Conservation (phyloP, 2,329 filamentous ascomycete species). For the Penicillium sp. region DNA sequence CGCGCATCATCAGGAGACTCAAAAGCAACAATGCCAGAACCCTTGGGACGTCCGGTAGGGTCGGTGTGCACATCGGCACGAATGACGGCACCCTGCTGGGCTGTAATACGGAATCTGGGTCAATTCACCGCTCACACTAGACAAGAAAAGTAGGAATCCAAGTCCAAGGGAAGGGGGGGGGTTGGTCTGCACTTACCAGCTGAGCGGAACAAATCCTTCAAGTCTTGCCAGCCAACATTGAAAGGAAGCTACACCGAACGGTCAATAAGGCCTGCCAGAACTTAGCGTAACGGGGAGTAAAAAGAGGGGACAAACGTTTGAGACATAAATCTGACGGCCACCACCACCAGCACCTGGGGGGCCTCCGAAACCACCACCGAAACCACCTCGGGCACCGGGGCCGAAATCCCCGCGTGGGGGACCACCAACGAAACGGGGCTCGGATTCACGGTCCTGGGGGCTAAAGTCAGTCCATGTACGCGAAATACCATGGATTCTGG, state of each 20-base stretch:
- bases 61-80: conserved; percentile 93
- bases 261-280: conserved; percentile 19
- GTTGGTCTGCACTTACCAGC: conserved; percentile 67
- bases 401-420: conserved; percentile 64
- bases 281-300: conserved; percentile 10
- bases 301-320: conserved; percentile 77
- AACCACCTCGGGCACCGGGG: conserved; percentile 42
- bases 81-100: conserved; percentile 70
- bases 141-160: conserved; percentile 13
- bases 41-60: conserved; percentile 89
- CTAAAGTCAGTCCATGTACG: background rate
- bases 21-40: conserved; percentile 94
- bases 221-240: conserved; percentile 96
- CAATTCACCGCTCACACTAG: conserved; percentile 27
- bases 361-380: conserved; percentile 37
- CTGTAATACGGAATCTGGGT: conserved; percentile 33
- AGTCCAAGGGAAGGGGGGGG: background rate
- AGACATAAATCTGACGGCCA: conserved; percentile 91
- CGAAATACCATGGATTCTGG: background rate
- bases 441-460: conserved; percentile 86
- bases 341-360: conserved; percentile 51
- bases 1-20: conserved; percentile 92
- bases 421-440: conserved; percentile 88
- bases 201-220: conserved; percentile 98
- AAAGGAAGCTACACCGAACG: conserved; percentile 73